A percentile compares a stretch with the other conserved stretches of the same genome.
These are phyloP conservation scores for Didymella keratinophila DNA, from an alignment of 2,329 filamentous ascomycete genomes.

Conservation along the genomic window DNA sequence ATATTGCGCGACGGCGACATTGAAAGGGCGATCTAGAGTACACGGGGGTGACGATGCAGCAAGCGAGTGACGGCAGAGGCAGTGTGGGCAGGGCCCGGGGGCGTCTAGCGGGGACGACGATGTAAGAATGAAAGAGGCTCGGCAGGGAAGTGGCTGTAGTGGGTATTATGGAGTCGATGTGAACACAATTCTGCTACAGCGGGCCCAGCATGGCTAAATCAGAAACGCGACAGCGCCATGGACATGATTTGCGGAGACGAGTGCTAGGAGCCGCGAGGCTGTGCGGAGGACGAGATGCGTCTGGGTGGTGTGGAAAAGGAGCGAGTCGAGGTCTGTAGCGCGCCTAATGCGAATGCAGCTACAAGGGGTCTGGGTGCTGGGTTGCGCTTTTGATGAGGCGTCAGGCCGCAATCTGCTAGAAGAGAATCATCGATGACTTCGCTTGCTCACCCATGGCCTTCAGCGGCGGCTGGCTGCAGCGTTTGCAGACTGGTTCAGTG, in stretches of 20 bases:
- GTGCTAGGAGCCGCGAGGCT: constrained; percentile 10
- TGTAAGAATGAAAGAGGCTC: constrained; percentile 6
- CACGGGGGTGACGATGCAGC: not conserved
- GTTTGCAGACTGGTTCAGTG: not conserved
- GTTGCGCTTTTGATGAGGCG: constrained; percentile 7
- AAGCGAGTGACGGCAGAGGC: not conserved
- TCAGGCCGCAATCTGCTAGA: constrained; percentile 10
- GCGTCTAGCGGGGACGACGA: constrained; percentile 2
- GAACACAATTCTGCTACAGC: constrained; percentile 12
- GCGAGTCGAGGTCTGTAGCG: constrained; percentile 3
- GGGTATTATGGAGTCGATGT: constrained; percentile 1
- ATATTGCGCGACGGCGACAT: constrained; percentile 30
- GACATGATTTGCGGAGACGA: constrained; percentile 6
- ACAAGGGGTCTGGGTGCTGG: constrained; percentile 6
- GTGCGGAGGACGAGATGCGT: constrained; percentile 15
- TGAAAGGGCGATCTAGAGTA: constrained; percentile 11
- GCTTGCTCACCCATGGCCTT: not conserved
- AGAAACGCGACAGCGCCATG: constrained; percentile 9
- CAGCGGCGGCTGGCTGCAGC: constrained; percentile 3
- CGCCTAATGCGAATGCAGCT: constrained; percentile 11
- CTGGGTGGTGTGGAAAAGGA: constrained; percentile 17
- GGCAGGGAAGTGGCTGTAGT: not conserved
- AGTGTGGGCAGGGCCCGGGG: not conserved
- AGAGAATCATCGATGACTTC: not conserved
- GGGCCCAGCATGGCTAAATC: constrained; percentile 17